Evolutionary conservation across 2,329 filamentous ascomycete genomes (phyloP), one percentile per base, ranked within the genome.

Genomic region (Ceratocystiopsis brevicomis): DNA sequence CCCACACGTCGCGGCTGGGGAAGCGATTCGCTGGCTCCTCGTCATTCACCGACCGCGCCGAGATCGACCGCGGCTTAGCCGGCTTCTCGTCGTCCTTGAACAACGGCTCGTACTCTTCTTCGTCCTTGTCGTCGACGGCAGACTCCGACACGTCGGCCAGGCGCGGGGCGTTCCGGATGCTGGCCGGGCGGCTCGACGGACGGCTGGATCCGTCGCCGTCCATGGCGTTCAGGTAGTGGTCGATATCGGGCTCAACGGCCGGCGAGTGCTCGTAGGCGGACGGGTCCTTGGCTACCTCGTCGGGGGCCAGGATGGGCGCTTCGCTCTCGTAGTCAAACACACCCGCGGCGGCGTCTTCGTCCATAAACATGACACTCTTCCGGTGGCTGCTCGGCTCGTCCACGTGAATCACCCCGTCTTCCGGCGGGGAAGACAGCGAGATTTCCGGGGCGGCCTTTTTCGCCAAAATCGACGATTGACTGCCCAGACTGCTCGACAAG

Each of bases 1-100:
- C 90, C 90, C 90, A 98, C 37, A 96, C 75, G 57, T 98, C 90
- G 57, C 87, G 81, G 59, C 87, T 95, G 1, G 90, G 90, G 60
- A 98, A 98, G 48, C 71, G 61, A 47, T 80, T 79, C 49, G 75
- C 73, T 47, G 69, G 63, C 49, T 74, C 67, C 44, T 64, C 64
- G 45, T 68, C 60, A 49, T 68, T 68, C 41, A 67, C 63, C 19
- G 57, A 56, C 37, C 58, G 56, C 39, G 55, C 44, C 36, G 62
- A 38, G 8, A 44, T 25, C 12, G 46, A 45, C 53, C 57, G 56
- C 6, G 62, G 57, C 45, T 62, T 59, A 16, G 53, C 51, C 17
- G 56, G 51, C 21, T 68, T 61, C 43, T 69, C 64, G 44, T 75
- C 71, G 15, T 87, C 81, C 45, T 90, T 86, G 60, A 98, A 98